Evolutionary conservation across 2,329 filamentous ascomycete species (phyloP).

Genomic region (Cordyceps pruinosa): DNA sequence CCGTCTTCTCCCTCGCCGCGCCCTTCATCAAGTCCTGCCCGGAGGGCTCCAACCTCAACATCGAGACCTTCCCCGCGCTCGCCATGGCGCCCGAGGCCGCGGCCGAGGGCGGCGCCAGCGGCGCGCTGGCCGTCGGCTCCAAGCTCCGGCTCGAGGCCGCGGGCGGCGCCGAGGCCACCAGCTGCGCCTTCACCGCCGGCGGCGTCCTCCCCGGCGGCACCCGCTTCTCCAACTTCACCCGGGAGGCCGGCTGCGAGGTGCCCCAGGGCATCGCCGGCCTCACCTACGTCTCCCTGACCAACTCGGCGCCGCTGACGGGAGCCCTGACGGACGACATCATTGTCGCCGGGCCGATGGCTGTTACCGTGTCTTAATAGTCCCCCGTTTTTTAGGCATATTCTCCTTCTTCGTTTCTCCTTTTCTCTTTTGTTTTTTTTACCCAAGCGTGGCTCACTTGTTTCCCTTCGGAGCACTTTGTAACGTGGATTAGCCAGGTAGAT

Average conservation of each 20-base stretch:
- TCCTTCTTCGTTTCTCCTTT: background rate
- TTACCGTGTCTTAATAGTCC: constrained; percentile 42
- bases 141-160: constrained; percentile 20
- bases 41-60: constrained; percentile 45
- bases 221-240: constrained; percentile 50
- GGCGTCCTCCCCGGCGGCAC: constrained; percentile 49
- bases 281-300: constrained; percentile 62
- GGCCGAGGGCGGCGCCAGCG: background rate
- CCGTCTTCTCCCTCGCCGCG: constrained; percentile 58
- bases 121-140: constrained; percentile 31
- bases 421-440: background rate
- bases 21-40: constrained; percentile 56
- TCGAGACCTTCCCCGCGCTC: constrained; percentile 53
- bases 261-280: constrained; percentile 57
- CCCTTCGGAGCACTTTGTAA: no score
- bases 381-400: background rate
- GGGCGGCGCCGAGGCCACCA: constrained; percentile 45
- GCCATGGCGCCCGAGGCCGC: constrained; percentile 18
- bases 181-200: constrained; percentile 63
- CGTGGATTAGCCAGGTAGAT: no score
- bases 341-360: constrained; percentile 57
- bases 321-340: constrained; percentile 55
- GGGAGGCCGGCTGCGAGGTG: constrained; percentile 48
- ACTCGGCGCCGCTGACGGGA: constrained; percentile 40
- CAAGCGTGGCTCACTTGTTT: no score